A percentile compares a stretch with the other conserved stretches of the same genome.
phyloP scores from a whole-genome alignment of 2,329 filamentous ascomycete genomes.

The Fusarium marasasianum region DNA sequence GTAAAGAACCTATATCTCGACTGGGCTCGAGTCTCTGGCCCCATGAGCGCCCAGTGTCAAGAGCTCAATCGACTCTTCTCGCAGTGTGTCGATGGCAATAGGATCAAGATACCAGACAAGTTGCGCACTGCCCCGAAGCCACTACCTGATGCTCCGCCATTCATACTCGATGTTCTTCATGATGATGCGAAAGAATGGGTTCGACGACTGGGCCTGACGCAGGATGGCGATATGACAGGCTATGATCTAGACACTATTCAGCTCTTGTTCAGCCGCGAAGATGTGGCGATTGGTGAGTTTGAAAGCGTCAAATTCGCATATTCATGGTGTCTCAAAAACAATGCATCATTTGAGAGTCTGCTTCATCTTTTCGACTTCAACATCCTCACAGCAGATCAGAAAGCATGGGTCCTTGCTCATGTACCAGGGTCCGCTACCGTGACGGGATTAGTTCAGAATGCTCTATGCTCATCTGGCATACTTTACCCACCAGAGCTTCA shows the following conservation, averaged over 20 bases:
- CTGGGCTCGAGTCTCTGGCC: background rate
- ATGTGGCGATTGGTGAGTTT: background rate
- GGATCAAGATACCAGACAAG: background rate
- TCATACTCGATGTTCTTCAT: background rate
- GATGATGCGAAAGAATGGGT: background rate
- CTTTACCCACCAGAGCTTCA: background rate
- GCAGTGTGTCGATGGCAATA: conserved; percentile 2
- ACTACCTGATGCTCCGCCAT: background rate
- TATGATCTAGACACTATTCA: background rate
- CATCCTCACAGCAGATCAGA: background rate
- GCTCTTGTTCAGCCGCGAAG: background rate
- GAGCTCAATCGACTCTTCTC: conserved; percentile 9
- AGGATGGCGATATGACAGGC: rapidly evolving
- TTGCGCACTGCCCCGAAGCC: background rate
- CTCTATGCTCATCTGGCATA: background rate
- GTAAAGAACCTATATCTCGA: conserved; percentile 8
- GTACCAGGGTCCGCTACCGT: rapidly evolving
- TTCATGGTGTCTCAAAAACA: background rate
- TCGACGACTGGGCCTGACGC: rapidly evolving
- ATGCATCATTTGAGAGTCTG: background rate
- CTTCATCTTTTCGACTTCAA: background rate
- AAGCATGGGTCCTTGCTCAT: background rate
- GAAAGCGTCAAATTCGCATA: background rate
- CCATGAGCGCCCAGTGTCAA: background rate
- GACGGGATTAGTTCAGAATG: background rate